Conservation (phyloP, 108 stramenopile species). For the Phaeodactylum tricornutum region DNA sequence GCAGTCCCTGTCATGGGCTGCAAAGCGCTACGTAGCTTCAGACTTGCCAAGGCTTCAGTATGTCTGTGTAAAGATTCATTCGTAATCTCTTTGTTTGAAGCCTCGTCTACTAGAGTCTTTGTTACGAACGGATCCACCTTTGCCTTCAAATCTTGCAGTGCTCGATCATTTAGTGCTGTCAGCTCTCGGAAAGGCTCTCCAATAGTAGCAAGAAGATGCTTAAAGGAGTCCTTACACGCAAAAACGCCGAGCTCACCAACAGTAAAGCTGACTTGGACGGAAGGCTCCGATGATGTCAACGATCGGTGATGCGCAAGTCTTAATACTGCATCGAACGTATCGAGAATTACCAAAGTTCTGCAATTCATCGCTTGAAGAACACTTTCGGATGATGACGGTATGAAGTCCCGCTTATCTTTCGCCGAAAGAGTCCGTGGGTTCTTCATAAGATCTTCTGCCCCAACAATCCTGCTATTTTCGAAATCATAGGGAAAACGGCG, state of each 20-base stretch:
- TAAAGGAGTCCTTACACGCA: constrained; percentile 73
- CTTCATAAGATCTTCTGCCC: neutral
- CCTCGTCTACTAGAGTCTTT: too few relatives aligned
- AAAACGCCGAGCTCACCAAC: constrained; percentile 40
- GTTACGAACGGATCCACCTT: too few relatives aligned
- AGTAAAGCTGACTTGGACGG: constrained; percentile 22
- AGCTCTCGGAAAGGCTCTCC: constrained; percentile 34
- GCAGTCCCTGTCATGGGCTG: constrained; percentile 1
- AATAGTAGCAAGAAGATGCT: constrained; percentile 46
- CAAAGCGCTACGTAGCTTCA: too few relatives aligned
- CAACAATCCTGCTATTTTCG: constrained; percentile 41
- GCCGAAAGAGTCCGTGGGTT: neutral
- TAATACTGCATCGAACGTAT: constrained; percentile 44
- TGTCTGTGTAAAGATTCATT: too few relatives aligned
- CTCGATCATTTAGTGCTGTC: neutral
- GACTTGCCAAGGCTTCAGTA: too few relatives aligned
- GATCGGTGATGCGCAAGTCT: constrained; percentile 6
- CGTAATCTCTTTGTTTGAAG: too few relatives aligned
- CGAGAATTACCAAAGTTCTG: constrained; percentile 44
- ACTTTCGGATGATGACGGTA: constrained; percentile 34
- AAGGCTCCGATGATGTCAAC: constrained; percentile 24
- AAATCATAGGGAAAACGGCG: constrained; percentile 30
- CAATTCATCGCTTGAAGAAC: constrained; percentile 44
- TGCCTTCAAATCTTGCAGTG: constrained; percentile 1
- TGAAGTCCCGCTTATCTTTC: neutral